Conservation (phyloP, 2,329 filamentous ascomycete genomes). For the Paraconiothyrium sp. region DNA sequence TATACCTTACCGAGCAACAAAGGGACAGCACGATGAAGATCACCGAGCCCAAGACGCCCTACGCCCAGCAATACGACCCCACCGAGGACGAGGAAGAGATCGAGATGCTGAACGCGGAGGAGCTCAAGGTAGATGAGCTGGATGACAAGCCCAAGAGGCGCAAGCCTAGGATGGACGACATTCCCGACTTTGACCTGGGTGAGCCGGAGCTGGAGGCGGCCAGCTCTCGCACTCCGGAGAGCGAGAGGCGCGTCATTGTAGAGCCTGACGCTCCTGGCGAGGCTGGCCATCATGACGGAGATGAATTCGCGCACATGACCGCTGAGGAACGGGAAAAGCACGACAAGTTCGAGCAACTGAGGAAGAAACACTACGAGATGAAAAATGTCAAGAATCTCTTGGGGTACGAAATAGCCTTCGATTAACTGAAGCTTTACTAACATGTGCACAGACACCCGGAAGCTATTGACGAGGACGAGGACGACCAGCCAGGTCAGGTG, state of each 20-base stretch:
- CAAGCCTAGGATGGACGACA: constrained; percentile 72
- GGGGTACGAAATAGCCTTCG: constrained; percentile 61
- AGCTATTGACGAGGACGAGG: constrained; percentile 37
- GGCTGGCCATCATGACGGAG: constrained; percentile 65
- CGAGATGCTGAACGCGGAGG: constrained; percentile 72
- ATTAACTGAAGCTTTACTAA: constrained; percentile 17
- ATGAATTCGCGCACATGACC: constrained; percentile 59
- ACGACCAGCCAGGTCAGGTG: constrained; percentile 20
- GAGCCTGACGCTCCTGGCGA: constrained; percentile 59
- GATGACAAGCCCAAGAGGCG: constrained; percentile 61
- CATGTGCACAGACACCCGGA: constrained; percentile 31
- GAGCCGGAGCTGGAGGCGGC: constrained; percentile 75
- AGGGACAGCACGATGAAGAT: constrained; percentile 98
- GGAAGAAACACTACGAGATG: constrained; percentile 99
- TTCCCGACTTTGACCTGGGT: constrained; percentile 89
- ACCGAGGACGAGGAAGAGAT: constrained; percentile 83
- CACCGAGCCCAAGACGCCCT: constrained; percentile 97
- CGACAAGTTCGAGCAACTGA: constrained; percentile 84
- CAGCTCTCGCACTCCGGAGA: constrained; percentile 52
- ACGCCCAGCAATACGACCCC: constrained; percentile 90
- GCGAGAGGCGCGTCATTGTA: constrained; percentile 84
- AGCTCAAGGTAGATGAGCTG: constrained; percentile 74
- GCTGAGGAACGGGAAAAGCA: constrained; percentile 89
- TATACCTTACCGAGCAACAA: constrained; percentile 97
- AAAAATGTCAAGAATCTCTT: constrained; percentile 88